Conservation (phyloP, 768 basidiomycete genomes). For the Amanita muscaria region DNA sequence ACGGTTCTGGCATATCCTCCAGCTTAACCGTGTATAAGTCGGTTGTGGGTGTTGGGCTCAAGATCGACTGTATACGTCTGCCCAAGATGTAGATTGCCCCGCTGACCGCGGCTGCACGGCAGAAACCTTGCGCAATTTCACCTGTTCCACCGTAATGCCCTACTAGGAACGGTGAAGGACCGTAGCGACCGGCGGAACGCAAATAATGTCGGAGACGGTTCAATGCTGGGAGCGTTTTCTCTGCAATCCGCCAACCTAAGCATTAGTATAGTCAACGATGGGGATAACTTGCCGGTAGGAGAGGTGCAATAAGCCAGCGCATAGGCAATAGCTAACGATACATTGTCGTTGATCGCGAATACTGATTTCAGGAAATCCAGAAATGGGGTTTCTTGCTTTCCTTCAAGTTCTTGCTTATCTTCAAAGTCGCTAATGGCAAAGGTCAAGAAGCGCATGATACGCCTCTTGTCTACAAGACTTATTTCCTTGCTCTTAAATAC, state of each 20-base stretch:
- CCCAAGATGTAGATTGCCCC: slow-evolving; percentile 71
- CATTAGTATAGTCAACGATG: not conserved
- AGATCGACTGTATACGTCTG: slow-evolving; percentile 29
- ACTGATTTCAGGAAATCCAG: slow-evolving; percentile 50
- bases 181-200: slow-evolving; percentile 77
- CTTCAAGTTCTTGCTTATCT: slow-evolving; percentile 43
- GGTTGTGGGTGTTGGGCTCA: slow-evolving; percentile 7
- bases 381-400: slow-evolving; percentile 49
- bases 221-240: slow-evolving; percentile 57
- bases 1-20: slow-evolving; percentile 50
- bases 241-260: slow-evolving; percentile 27
- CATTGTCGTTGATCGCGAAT: slow-evolving; percentile 54
- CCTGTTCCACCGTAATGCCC: slow-evolving; percentile 92
- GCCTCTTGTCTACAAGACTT: slow-evolving; percentile 73
- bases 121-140: slow-evolving; percentile 88
- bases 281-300: slow-evolving; percentile 39
- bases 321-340: slow-evolving; percentile 58
- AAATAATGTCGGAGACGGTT: slow-evolving; percentile 67
- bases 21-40: slow-evolving; percentile 38
- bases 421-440: slow-evolving; percentile 77
- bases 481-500: slow-evolving; percentile 82
- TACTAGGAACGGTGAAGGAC: slow-evolving; percentile 75
- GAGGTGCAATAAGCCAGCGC: slow-evolving; percentile 67
- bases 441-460: slow-evolving; percentile 86
- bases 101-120: slow-evolving; percentile 76